phyloP scores from a whole-genome alignment of 306 rosid species.

The Prunus mongolica region DNA sequence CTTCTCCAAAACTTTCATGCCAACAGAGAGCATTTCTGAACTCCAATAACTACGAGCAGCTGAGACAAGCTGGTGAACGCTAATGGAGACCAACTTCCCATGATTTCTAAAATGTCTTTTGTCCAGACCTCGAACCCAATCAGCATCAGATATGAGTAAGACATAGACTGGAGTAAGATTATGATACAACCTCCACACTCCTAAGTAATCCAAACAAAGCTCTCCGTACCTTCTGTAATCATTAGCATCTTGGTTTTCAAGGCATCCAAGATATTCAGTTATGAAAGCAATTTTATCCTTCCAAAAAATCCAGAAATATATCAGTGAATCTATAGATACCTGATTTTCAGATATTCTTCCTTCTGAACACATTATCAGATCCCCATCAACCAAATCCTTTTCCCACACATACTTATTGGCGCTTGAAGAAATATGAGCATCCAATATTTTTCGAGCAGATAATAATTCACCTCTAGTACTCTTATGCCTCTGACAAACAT shows the following conservation, averaged over 20 bases:
- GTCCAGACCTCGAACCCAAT: slow-evolving; percentile 46
- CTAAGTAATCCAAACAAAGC: slow-evolving; percentile 54
- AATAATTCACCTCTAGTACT: slow-evolving; percentile 50
- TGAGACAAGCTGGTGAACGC: slow-evolving; percentile 27
- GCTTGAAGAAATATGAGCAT: slow-evolving; percentile 42
- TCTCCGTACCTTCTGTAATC: slow-evolving; percentile 23
- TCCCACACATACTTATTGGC: slow-evolving; percentile 37
- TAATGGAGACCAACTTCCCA: slow-evolving; percentile 38
- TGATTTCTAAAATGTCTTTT: slow-evolving; percentile 24
- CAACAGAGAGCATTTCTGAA: slow-evolving; percentile 45
- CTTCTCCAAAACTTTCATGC: slow-evolving; percentile 42
- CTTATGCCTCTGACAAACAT: slow-evolving; percentile 25
- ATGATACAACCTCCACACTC: slow-evolving; percentile 34
- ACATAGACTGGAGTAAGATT: slow-evolving; percentile 22
- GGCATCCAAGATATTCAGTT: slow-evolving; percentile 30
- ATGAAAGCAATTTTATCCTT: slow-evolving; percentile 39
- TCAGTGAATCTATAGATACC: slow-evolving; percentile 50
- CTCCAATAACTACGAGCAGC: slow-evolving; percentile 50
- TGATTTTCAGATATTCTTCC: slow-evolving; percentile 20
- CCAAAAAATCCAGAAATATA: slow-evolving; percentile 68
- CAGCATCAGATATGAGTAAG: slow-evolving; percentile 53
- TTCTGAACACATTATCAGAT: slow-evolving; percentile 28
- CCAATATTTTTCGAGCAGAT: slow-evolving; percentile 53
- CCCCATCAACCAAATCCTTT: slow-evolving; percentile 20
- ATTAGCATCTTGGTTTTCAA: slow-evolving; percentile 27